A percentile compares a stretch with the other conserved stretches of the same genome.
phyloP scores from a whole-genome alignment of 768 basidiomycete species.

The Lactarius hatsudake region DNA sequence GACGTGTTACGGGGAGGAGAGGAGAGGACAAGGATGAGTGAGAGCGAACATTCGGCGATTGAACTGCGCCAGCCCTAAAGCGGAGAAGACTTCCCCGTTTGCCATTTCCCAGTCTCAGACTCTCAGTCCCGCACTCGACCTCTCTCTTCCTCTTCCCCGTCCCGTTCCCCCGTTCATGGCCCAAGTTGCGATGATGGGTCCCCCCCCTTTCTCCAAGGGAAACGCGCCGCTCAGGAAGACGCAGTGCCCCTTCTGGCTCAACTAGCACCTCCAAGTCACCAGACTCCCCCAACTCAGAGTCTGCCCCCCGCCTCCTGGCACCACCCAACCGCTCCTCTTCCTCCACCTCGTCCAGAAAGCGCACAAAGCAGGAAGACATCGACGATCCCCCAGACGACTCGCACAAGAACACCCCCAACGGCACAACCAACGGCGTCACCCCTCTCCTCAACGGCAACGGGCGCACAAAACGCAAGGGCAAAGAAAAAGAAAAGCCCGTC shows the following conservation, averaged over 20 bases:
- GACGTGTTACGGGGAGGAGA: not conserved
- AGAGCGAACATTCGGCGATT: conserved; percentile 17
- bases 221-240: conserved; percentile 73
- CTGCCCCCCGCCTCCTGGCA: conserved; percentile 34
- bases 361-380: conserved; percentile 69
- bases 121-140: conserved; percentile 3
- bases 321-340: conserved; percentile 31
- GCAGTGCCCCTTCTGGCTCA: conserved; percentile 64
- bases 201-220: conserved; percentile 74
- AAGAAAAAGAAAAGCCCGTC: conserved; percentile 52
- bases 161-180: conserved; percentile 42
- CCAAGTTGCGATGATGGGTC: conserved; percentile 69
- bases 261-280: conserved; percentile 71
- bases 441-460: conserved; percentile 35
- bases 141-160: conserved; percentile 17
- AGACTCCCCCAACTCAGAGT: conserved; percentile 58
- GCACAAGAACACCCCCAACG: conserved; percentile 43
- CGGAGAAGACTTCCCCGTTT: conserved; percentile 19
- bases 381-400: conserved; percentile 59
- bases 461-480: conserved; percentile 61
- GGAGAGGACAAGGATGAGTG: not conserved
- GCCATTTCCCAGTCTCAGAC: conserved; percentile 9
- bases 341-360: conserved; percentile 41
- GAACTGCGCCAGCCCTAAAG: conserved; percentile 29
- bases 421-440: conserved; percentile 31